Percentiles rank a stretch among this genome's conserved stretches.
These are phyloP conservation scores for Hymenoscyphus albidus DNA, from an alignment of 2,329 filamentous ascomycete genomes.

Conservation along the genomic window DNA sequence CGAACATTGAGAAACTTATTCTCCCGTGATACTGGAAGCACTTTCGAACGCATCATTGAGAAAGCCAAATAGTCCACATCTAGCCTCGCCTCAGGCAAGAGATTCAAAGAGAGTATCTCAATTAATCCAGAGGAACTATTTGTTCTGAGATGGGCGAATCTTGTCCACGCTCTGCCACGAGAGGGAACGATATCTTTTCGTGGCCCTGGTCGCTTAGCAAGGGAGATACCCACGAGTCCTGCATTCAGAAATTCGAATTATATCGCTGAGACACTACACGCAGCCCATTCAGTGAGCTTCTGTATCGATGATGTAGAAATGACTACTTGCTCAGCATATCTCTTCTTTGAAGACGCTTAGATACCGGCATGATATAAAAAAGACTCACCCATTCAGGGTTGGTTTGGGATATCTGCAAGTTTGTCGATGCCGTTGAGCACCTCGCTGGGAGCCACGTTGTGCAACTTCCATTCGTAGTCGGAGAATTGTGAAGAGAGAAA, in stretches of 20 bases:
- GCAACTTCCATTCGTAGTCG: conserved; percentile 15
- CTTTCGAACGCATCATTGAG: not conserved
- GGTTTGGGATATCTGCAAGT: conserved; percentile 20
- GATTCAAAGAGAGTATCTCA: conserved; percentile 4
- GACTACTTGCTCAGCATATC: not conserved
- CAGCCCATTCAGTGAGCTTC: conserved; percentile 9
- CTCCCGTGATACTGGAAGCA: conserved; percentile 13
- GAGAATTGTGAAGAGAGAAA: not conserved
- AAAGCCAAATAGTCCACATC: not conserved
- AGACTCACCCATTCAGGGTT: conserved; percentile 8
- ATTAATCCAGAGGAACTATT: not conserved
- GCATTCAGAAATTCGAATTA: conserved; percentile 9
- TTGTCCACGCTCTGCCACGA: conserved; percentile 12
- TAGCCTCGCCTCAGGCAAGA: conserved; percentile 11
- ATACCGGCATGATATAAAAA: conserved; percentile 13
- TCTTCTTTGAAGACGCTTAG: conserved; percentile 11
- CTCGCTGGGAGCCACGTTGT: conserved; percentile 12
- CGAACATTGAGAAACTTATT: conserved; percentile 14
- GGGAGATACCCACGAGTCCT: conserved; percentile 3
- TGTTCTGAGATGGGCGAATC: conserved; percentile 10
- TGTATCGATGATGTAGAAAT: conserved; percentile 11
- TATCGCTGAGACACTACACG: conserved; percentile 7
- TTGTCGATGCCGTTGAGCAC: conserved; percentile 14
- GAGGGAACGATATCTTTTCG: no score
- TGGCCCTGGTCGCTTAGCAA: conserved; percentile 6